Percentiles rank a stretch among this genome's conserved stretches.
These are phyloP conservation scores for Tuber indicum DNA, from an alignment of 495 filamentous ascomycete genomes.

Conservation along the genomic window DNA sequence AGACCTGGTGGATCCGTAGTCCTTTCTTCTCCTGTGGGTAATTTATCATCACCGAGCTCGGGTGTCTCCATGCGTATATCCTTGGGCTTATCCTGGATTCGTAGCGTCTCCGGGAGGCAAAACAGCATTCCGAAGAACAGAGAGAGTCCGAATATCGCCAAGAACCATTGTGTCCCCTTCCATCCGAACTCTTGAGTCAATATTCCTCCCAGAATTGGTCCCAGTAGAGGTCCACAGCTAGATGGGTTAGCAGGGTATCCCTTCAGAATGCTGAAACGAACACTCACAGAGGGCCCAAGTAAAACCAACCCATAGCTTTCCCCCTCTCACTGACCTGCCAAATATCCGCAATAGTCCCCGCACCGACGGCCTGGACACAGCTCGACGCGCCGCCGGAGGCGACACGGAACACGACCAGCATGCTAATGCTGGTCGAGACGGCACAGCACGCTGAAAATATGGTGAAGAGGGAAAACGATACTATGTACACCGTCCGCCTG, in stretches of 20 bases:
- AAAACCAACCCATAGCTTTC: constrained; percentile 87
- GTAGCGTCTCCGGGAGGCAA: constrained; percentile 64
- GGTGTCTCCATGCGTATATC: constrained; percentile 14
- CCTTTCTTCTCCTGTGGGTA: neutral
- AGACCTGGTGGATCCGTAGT: constrained; percentile 1
- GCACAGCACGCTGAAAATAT: constrained; percentile 70
- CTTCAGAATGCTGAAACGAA: neutral
- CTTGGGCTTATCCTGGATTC: constrained; percentile 31
- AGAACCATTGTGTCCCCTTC: constrained; percentile 84
- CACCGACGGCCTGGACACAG: constrained; percentile 84
- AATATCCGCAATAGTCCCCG: constrained; percentile 85
- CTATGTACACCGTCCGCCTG: constrained; percentile 75
- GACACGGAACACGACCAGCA: constrained; percentile 81
- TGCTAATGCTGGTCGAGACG: constrained; percentile 65
- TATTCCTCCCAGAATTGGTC: constrained; percentile 80
- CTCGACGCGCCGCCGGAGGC: constrained; percentile 77
- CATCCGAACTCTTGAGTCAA: constrained; percentile 67
- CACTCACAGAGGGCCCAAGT: constrained; percentile 69
- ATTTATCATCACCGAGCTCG: constrained; percentile 2
- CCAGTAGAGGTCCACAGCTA: constrained; percentile 64
- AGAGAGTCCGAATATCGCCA: constrained; percentile 66
- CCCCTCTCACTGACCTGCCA: constrained; percentile 80
- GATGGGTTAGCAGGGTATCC: constrained; percentile 29
- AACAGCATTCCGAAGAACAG: constrained; percentile 58
- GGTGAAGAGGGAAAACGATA: constrained; percentile 73